Base-by-base conservation (phyloP, 805 yeast genomes). In the Lachancea nothofagi region DNA sequence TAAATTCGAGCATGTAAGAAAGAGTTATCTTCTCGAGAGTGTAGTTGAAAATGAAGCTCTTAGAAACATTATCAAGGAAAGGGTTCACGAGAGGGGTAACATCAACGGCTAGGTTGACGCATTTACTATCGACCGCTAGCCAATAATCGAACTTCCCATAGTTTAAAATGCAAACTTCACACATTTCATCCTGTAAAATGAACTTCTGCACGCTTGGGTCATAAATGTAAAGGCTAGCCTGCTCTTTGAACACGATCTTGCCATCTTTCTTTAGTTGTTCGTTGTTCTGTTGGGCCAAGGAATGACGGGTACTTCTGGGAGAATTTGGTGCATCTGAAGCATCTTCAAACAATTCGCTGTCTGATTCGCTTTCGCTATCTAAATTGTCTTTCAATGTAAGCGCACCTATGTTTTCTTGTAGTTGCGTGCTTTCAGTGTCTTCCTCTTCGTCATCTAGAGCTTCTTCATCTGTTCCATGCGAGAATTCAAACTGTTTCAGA, bases 1-100 rank as follows among this genome's bases (percentile, higher is more conserved):
- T 46, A 51, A 87, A 85, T 49, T 70, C 75, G 27, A 84, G 50
- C 48, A 84, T 67, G 72, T 82, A 83, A 1, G 95, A 80, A 19
- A 70, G 64, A 0, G 78, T 72, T 1, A 57, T 50, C 32, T 52
- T 59, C 5, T 58, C 69, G 4, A 62, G 49, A 20, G 61, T 64
- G 46, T 74, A 70, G 55, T 83, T 82, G 70, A 85, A 87, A 10
- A 82, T 71, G 48, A 87, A 82, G 1, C 84, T 43, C 19, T 24
- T 21, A 12, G 38, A 57, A 9, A 72, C 77, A 45, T 67, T 70
- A 53, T 80, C 77, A 55, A 84, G 80, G n/a, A 73, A 68, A 2
- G 93, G 86, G 52, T 74, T 78, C 61, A 86, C 64, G 21, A 70
- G 69, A 9, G 74, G 69, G 8, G 66, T 55, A 17, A 82, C 56